A percentile compares a stretch with the other conserved stretches of the same genome.
Evolutionary conservation across 805 yeast species (phyloP).

Genomic region (Ogataea minuta): DNA sequence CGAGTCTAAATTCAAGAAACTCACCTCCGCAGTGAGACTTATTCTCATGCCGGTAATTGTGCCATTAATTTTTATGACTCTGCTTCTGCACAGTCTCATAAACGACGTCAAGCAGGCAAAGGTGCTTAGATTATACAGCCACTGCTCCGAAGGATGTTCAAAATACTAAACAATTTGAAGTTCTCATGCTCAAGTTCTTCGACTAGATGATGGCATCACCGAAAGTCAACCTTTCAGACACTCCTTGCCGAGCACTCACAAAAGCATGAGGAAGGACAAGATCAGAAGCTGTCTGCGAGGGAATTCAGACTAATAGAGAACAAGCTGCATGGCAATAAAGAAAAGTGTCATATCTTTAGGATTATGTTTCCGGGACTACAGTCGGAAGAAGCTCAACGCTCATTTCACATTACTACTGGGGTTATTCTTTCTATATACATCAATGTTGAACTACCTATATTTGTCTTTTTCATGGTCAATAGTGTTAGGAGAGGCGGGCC

Average conservation of each 20-base stretch:
- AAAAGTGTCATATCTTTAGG: too few species aligned
- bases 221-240: constrained; percentile 22
- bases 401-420: too few species aligned
- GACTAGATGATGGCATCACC: constrained; percentile 39
- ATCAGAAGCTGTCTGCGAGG: constrained; percentile 2
- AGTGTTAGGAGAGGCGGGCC: too few species aligned
- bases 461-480: too few species aligned
- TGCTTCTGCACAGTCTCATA: constrained; percentile 52
- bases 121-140: constrained; percentile 38
- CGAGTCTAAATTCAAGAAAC: constrained; percentile 18
- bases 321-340: constrained; percentile 1
- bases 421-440: too few species aligned
- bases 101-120: constrained; percentile 63
- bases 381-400: too few species aligned
- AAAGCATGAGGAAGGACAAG: background rate
- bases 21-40: constrained; percentile 22
- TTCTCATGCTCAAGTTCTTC: constrained; percentile 57
- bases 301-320: constrained; percentile 21
- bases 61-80: constrained; percentile 40
- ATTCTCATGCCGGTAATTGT: constrained; percentile 39
- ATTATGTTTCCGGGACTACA: too few species aligned
- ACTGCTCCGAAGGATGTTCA: constrained; percentile 27
- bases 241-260: constrained; percentile 38
- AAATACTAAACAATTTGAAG: constrained; percentile 59
- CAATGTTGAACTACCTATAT: too few species aligned